Evolutionary conservation across 2,329 filamentous ascomycete species (phyloP).

Genomic region (Apiospora rasikravindrae): DNA sequence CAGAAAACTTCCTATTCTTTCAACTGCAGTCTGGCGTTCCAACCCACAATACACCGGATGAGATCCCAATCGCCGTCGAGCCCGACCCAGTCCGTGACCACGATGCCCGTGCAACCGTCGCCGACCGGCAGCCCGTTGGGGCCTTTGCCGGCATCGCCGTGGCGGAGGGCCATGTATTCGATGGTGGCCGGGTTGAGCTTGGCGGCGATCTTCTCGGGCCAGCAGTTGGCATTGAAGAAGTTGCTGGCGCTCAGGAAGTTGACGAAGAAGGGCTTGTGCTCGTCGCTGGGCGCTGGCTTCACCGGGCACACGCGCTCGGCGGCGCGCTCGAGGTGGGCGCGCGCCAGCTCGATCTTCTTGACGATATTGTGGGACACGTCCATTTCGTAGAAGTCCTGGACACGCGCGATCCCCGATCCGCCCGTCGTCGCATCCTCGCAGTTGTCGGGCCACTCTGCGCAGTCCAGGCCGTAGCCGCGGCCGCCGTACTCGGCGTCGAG

Average conservation of each 20-base stretch:
- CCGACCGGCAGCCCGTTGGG: conserved; percentile 59
- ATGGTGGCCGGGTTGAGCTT: conserved; percentile 81
- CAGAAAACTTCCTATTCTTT: conserved; percentile 39
- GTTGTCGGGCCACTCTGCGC: conserved; percentile 83
- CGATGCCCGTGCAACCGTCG: conserved; percentile 81
- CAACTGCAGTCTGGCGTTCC: conserved; percentile 76
- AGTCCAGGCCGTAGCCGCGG: conserved; percentile 64
- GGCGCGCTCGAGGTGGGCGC: conserved; percentile 78
- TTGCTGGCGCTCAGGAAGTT: conserved; percentile 93
- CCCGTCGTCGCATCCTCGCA: conserved; percentile 70
- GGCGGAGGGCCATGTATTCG: conserved; percentile 64
- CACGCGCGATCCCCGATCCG: conserved; percentile 74
- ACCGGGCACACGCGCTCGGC: conserved; percentile 55
- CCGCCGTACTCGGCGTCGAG: conserved; percentile 57
- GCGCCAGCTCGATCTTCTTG: conserved; percentile 77
- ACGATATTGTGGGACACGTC: conserved; percentile 75
- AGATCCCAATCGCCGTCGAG: conserved; percentile 88
- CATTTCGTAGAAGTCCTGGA: conserved; percentile 96
- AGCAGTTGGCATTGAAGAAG: conserved; percentile 90
- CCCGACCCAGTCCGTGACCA: conserved; percentile 95
- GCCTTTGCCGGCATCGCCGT: conserved; percentile 58
- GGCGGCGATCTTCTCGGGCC: conserved; percentile 90
- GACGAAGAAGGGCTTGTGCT: conserved; percentile 70
- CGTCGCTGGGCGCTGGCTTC: conserved; percentile 38
- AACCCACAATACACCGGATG: conserved; percentile 82